Conservation (phyloP, 768 basidiomycete species). For the Lyophyllum semitale region DNA sequence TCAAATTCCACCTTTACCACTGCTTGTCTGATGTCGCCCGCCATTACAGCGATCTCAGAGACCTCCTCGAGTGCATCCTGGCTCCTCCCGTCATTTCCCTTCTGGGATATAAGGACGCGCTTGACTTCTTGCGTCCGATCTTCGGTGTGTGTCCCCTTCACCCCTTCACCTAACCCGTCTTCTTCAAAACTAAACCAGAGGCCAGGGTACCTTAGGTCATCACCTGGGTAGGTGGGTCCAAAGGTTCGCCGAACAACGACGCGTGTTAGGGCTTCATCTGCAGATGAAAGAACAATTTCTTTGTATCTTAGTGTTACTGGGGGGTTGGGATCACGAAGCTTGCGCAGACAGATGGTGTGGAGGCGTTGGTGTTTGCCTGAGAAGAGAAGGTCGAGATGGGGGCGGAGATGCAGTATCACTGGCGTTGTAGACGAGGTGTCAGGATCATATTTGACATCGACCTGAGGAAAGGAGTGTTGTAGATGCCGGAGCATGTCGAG, state of each 20-base stretch:
- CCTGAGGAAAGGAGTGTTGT: slow-evolving; percentile 73
- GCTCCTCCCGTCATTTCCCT: slow-evolving; percentile 53
- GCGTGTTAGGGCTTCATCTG: slow-evolving; percentile 59
- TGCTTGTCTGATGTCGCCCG: slow-evolving; percentile 67
- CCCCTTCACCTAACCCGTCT: slow-evolving; percentile 57
- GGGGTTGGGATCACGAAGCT: slow-evolving; percentile 65
- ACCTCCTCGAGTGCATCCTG: slow-evolving; percentile 78
- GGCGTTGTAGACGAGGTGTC: slow-evolving; percentile 71
- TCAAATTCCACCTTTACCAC: slow-evolving; percentile 58
- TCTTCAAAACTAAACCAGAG: slow-evolving; percentile 86
- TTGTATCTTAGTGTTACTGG: slow-evolving; percentile 72
- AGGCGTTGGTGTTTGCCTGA: slow-evolving; percentile 78
- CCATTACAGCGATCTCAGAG: slow-evolving; percentile 63
- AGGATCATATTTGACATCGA: slow-evolving; percentile 82
- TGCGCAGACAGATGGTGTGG: slow-evolving; percentile 74
- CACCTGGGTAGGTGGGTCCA: slow-evolving; percentile 80
- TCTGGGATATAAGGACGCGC: slow-evolving; percentile 73
- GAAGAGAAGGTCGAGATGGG: slow-evolving; percentile 85
- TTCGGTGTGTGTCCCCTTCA: slow-evolving; percentile 54
- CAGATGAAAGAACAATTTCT: slow-evolving; percentile 60
- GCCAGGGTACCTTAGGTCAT: slow-evolving; percentile 80
- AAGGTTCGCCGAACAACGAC: slow-evolving; percentile 72
- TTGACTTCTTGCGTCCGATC: slow-evolving; percentile 78
- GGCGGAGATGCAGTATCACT: slow-evolving; percentile 75
- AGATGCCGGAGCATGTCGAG: slow-evolving; percentile 67